Evolutionary conservation across 108 stramenopile species (phyloP).

Genomic region (Cylindrotheca fusiformis): DNA sequence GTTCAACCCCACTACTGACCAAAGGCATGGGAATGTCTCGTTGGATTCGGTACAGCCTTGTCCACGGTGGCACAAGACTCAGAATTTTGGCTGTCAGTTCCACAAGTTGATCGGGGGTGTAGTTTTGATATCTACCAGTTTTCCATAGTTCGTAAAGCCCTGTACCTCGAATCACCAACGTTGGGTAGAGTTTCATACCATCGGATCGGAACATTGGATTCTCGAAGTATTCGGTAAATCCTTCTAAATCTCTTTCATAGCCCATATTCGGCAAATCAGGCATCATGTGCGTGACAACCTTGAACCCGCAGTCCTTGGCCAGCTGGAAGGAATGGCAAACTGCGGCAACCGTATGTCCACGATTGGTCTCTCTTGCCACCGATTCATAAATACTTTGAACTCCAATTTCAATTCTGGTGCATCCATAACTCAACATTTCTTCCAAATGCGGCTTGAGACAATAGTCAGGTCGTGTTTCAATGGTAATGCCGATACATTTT

Average conservation of each 20-base stretch:
- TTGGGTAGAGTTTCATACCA: conserved; percentile 95
- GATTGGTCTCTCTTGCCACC: conserved; percentile 93
- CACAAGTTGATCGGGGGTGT: conserved; percentile 93
- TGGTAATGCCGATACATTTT: conserved; percentile 95
- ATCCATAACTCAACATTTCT: conserved; percentile 95
- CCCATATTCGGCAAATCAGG: conserved; percentile 96
- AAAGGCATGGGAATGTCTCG: conserved; percentile 98
- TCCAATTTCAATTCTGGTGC: conserved; percentile 98
- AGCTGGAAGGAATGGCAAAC: conserved; percentile 92
- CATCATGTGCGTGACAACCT: conserved; percentile 98
- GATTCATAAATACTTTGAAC: conserved; percentile 94
- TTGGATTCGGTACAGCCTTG: conserved; percentile 93
- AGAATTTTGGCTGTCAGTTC: conserved; percentile 88
- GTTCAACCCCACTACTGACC: conserved; percentile 92
- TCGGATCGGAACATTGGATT: conserved; percentile 92
- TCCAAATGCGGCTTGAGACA: conserved; percentile 92
- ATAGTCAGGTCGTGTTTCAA: conserved; percentile 97
- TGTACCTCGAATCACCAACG: conserved; percentile 94
- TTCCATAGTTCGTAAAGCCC: conserved; percentile 96
- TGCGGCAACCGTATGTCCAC: conserved; percentile 92
- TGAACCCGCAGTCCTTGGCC: conserved; percentile 96
- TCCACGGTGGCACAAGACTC: conserved; percentile 95
- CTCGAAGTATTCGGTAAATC: conserved; percentile 92
- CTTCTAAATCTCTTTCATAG: conserved; percentile 86
- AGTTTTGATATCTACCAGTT: conserved; percentile 90